Conservation (phyloP, 805 yeast genomes). For the Priceomyces medius region DNA sequence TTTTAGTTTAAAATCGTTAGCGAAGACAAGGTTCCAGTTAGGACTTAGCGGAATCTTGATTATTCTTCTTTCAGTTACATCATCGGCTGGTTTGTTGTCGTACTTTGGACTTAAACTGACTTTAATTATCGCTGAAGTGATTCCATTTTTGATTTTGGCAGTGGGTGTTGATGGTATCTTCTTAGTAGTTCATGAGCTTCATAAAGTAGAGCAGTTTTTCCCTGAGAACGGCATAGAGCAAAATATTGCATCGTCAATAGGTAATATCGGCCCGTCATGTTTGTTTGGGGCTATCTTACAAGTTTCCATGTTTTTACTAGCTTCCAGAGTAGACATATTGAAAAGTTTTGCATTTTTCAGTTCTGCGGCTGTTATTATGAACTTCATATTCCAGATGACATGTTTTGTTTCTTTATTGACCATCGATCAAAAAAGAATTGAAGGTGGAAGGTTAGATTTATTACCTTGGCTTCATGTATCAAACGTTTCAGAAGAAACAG, state of each 20-base stretch:
- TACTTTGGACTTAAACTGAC: constrained; percentile 80
- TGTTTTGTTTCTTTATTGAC: constrained; percentile 72
- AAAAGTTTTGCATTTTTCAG: constrained; percentile 89
- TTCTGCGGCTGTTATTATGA: constrained; percentile 78
- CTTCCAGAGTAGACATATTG: constrained; percentile 85
- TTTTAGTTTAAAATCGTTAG: constrained; percentile 31
- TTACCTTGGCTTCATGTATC: constrained; percentile 46
- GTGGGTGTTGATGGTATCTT: constrained; percentile 96
- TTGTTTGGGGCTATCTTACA: constrained; percentile 75
- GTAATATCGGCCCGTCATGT: constrained; percentile 84
- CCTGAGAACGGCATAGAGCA: constrained; percentile 47
- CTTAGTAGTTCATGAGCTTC: constrained; percentile 76
- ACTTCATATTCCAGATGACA: constrained; percentile 77
- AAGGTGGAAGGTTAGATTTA: constrained; percentile 58
- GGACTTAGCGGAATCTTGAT: constrained; percentile 84
- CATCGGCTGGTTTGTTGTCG: constrained; percentile 82
- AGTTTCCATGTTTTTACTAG: constrained; percentile 73
- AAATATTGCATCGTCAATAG: constrained; percentile 63
- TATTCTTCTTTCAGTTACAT: constrained; percentile 74
- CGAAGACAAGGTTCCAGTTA: constrained; percentile 63
- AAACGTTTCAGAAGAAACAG: constrained; percentile 20
- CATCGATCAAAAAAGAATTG: constrained; percentile 62
- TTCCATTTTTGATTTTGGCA: constrained; percentile 89
- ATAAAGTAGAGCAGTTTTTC: constrained; percentile 47
- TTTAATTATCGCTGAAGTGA: constrained; percentile 91